phyloP scores from a whole-genome alignment of 345 rosid species.

The Lumnitzera littorea region DNA sequence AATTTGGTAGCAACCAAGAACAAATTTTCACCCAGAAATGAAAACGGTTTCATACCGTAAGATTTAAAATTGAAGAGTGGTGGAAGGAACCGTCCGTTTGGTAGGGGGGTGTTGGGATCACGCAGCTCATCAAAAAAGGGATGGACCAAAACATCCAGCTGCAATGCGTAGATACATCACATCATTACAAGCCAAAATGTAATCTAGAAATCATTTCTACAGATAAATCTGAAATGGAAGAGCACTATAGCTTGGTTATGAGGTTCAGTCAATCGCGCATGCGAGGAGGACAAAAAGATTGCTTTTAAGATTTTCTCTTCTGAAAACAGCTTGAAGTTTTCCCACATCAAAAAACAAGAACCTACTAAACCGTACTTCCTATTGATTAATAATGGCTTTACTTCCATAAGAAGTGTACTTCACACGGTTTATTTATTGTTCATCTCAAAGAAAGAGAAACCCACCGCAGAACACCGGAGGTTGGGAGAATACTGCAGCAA shows the following conservation, averaged over 20 bases:
- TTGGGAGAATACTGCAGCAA: conserved; percentile 95
- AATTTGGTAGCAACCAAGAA: neutral
- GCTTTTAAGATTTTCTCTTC: no score
- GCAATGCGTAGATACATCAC: neutral
- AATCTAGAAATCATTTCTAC: no score
- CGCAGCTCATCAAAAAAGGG: conserved; percentile 32
- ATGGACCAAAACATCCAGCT: conserved; percentile 29
- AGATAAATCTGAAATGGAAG: no score
- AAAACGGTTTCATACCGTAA: conserved; percentile 7
- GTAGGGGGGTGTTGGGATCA: conserved; percentile 21
- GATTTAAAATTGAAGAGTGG: conserved; percentile 13
- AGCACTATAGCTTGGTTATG: no score
- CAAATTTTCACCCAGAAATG: neutral
- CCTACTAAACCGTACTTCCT: no score
- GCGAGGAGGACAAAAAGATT: no score
- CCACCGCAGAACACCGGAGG: conserved; percentile 83
- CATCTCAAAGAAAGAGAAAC: conserved; percentile 16
- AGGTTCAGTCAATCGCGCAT: no score
- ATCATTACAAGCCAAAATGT: no score
- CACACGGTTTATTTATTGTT: neutral
- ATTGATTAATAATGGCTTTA: no score
- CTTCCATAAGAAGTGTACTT: neutral
- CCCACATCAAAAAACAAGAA: no score
- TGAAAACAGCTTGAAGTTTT: no score
- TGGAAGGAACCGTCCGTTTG: conserved; percentile 29